Percentiles rank a stretch among this genome's conserved stretches.
Evolutionary conservation across 768 basidiomycete genomes (phyloP).

Genomic region (Leucocoprinus sp.): DNA sequence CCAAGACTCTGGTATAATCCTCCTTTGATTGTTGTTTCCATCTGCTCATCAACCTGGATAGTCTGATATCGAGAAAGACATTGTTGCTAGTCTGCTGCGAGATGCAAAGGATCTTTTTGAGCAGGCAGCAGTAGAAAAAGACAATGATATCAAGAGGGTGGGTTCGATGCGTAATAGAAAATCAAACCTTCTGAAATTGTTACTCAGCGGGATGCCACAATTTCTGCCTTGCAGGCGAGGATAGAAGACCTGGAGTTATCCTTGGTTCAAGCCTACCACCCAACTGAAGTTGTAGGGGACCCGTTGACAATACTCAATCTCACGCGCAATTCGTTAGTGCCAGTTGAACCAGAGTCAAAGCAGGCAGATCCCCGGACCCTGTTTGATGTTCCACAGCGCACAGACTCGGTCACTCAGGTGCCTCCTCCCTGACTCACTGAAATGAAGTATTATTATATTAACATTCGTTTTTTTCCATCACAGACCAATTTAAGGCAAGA

Average conservation of each 20-base stretch:
- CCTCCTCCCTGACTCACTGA: neutral
- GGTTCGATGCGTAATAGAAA: constrained; percentile 14
- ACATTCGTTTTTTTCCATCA: neutral
- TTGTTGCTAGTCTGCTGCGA: constrained; percentile 37
- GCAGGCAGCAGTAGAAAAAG: constrained; percentile 43
- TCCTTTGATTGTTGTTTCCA: neutral
- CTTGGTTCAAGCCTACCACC: constrained; percentile 37
- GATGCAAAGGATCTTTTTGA: constrained; percentile 41
- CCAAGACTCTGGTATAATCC: constrained; percentile 35
- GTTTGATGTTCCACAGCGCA: neutral
- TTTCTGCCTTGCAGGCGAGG: constrained; percentile 34
- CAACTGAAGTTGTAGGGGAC: constrained; percentile 17
- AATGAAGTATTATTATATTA: neutral
- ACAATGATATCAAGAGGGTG: constrained; percentile 49
- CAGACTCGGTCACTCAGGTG: neutral
- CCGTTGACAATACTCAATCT: constrained; percentile 32
- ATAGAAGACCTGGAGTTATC: constrained; percentile 37
- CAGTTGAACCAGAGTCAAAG: constrained; percentile 19
- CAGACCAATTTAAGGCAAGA: neutral
- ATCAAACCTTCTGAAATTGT: neutral
- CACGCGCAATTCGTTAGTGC: constrained; percentile 30
- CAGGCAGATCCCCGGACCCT: neutral
- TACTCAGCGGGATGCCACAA: constrained; percentile 39
- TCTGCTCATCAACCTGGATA: constrained; percentile 14
- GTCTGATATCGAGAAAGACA: constrained; percentile 42